A percentile compares a stretch with the other conserved stretches of the same genome.
These are phyloP conservation scores for Lathyrus tuberosus DNA, from an alignment of 306 rosid genomes.

Conservation along the genomic window DNA sequence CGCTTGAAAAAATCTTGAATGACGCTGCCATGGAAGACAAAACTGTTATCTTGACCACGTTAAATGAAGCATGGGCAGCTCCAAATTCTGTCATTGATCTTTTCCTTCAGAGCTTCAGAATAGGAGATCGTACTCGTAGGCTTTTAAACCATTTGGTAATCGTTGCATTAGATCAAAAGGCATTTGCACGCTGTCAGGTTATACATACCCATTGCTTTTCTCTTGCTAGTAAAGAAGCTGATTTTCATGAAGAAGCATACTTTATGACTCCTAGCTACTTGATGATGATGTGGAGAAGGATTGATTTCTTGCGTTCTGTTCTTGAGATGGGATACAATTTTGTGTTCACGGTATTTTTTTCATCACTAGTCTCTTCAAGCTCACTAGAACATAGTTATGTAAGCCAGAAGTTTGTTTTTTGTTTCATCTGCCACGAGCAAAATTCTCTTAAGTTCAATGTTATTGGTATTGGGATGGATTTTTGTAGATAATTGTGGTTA, in stretches of 20 bases:
- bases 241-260: slow-evolving; percentile 76
- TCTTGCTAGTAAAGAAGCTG: slow-evolving; percentile 68
- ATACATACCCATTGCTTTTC: slow-evolving; percentile 73
- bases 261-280: slow-evolving; percentile 88
- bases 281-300: slow-evolving; percentile 96
- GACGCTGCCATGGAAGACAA: slow-evolving; percentile 75
- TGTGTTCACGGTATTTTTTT: slow-evolving; percentile 75
- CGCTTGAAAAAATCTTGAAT: slow-evolving; percentile 63
- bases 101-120: slow-evolving; percentile 90
- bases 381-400: slow-evolving; percentile 23
- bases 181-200: slow-evolving; percentile 75
- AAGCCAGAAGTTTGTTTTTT: slow-evolving; percentile 5
- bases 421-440: slow-evolving; percentile 24
- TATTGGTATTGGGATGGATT: slow-evolving; percentile 27
- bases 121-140: slow-evolving; percentile 63
- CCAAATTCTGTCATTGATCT: slow-evolving; percentile 80
- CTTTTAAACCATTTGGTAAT: slow-evolving; percentile 86
- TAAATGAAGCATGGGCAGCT: slow-evolving; percentile 97
- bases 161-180: slow-evolving; percentile 75
- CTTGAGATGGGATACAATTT: slow-evolving; percentile 91
- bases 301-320: slow-evolving; percentile 86
- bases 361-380: slow-evolving; percentile 34
- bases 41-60: slow-evolving; percentile 87
- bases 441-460: slow-evolving; percentile 9
- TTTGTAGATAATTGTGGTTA: slow-evolving; percentile 27